Percentiles rank a stretch among this genome's conserved stretches.
These are phyloP conservation scores for Debaryomyces robertsiae DNA, from an alignment of 1,139 yeast species.

Conservation along the genomic window DNA sequence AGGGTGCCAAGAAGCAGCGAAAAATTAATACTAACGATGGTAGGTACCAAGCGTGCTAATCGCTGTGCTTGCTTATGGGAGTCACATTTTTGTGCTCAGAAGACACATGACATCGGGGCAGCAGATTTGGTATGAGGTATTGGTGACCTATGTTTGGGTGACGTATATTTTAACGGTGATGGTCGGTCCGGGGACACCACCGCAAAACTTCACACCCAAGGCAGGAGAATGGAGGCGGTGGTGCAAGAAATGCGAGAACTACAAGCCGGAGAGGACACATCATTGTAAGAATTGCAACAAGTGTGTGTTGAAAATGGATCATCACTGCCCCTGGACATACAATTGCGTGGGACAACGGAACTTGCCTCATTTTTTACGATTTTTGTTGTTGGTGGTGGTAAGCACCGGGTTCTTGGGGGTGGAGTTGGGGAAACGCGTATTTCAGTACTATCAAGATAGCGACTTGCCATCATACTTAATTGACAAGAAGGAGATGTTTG, in stretches of 20 bases:
- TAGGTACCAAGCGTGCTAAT: conserved; percentile 71
- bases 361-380: conserved; percentile 81
- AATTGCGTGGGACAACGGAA: conserved; percentile 83
- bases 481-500: conserved; percentile 53
- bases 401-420: conserved; percentile 54
- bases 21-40: conserved; percentile 7
- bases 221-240: conserved; percentile 36
- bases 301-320: conserved; percentile 83
- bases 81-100: conserved; percentile 59
- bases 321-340: conserved; percentile 97
- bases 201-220: conserved; percentile 27
- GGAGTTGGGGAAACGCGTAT: conserved; percentile 45
- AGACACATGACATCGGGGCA: conserved; percentile 40
- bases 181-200: conserved; percentile 69
- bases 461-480: conserved; percentile 63
- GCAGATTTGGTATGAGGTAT: conserved; percentile 53
- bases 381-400: conserved; percentile 65
- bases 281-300: conserved; percentile 76
- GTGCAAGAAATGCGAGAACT: conserved; percentile 70
- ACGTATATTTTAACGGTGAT: conserved; percentile 60
- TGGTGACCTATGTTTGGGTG: conserved; percentile 66
- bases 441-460: conserved; percentile 52
- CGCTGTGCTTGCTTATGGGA: conserved; percentile 61
- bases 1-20: too few relatives aligned
- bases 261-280: conserved; percentile 95